A percentile compares a stretch with the other conserved stretches of the same genome.
These are phyloP conservation scores for Hippophae rhamnoides DNA, from an alignment of 306 rosid species.

Conservation along the genomic window DNA sequence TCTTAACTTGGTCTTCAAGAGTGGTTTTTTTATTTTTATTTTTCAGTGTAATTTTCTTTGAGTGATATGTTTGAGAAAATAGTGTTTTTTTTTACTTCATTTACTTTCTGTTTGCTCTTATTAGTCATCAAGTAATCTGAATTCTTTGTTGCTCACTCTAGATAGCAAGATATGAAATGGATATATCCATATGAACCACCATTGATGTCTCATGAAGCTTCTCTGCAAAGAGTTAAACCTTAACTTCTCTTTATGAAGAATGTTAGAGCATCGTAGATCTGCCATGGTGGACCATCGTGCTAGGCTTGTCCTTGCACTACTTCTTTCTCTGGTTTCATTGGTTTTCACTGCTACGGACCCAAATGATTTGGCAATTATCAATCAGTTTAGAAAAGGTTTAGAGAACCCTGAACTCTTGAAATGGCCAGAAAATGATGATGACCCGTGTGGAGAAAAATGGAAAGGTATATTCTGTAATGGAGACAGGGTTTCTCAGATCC, in stretches of 20 bases:
- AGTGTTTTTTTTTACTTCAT: not conserved
- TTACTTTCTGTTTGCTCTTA: not conserved
- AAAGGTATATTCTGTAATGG: conserved; percentile 46
- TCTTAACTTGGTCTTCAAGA: conserved; percentile 11
- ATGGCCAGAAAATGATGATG: conserved; percentile 53
- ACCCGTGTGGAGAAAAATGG: conserved; percentile 80
- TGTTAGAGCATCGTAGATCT: conserved; percentile 15
- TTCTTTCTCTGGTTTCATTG: conserved; percentile 23
- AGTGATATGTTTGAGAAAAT: not conserved
- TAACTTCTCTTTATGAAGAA: conserved; percentile 25
- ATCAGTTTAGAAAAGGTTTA: conserved; percentile 43
- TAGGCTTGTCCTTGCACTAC: conserved; percentile 10
- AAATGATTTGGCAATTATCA: conserved; percentile 46
- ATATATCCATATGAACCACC: conserved; percentile 16
- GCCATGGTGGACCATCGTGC: conserved; percentile 26
- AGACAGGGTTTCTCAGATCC: conserved; percentile 60
- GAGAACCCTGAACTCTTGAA: conserved; percentile 57
- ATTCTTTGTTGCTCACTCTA: not conserved
- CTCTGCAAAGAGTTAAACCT: conserved; percentile 4
- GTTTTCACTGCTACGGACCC: conserved; percentile 46
- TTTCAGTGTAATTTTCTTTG: not conserved
- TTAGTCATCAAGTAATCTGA: not conserved
- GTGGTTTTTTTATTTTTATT: not conserved
- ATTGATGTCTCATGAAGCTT: conserved; percentile 21
- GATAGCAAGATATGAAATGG: conserved; percentile 7